A percentile compares a stretch with the other conserved stretches of the same genome.
These are phyloP conservation scores for Cladosporium sp. DNA, from an alignment of 2,329 filamentous ascomycete species.

Conservation along the genomic window DNA sequence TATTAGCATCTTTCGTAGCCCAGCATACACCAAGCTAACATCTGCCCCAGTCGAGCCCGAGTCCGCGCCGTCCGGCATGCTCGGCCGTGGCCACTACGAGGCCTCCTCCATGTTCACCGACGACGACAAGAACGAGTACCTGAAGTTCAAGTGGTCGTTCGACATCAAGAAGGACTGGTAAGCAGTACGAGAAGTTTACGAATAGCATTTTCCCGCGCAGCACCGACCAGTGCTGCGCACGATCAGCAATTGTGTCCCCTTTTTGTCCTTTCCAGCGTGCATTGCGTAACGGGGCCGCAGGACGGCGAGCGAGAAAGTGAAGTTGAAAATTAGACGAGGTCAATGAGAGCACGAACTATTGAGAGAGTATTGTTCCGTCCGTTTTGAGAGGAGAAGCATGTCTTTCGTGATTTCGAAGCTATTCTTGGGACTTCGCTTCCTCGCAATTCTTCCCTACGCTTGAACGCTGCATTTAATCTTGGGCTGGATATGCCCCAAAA, in stretches of 20 bases:
- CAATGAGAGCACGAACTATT: slow-evolving; percentile 5
- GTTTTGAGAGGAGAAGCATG: background rate
- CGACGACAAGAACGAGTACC: slow-evolving; percentile 87
- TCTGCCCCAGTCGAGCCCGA: slow-evolving; percentile 73
- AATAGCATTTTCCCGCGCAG: slow-evolving; percentile 1
- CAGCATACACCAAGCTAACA: background rate
- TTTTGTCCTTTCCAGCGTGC: background rate
- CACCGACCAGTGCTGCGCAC: background rate
- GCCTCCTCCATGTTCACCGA: slow-evolving; percentile 90
- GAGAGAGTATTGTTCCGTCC: background rate
- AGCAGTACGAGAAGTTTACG: slow-evolving; percentile 17
- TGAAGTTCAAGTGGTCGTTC: slow-evolving; percentile 94
- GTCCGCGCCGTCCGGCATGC: slow-evolving; percentile 87
- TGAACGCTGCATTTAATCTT: slow-evolving; percentile 26
- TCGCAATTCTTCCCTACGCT: slow-evolving; percentile 25
- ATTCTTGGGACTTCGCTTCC: background rate
- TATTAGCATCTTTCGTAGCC: no score
- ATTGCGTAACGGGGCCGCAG: background rate
- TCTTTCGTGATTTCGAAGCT: background rate
- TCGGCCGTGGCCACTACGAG: slow-evolving; percentile 87
- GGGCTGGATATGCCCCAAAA: background rate
- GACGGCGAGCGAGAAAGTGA: slow-evolving; percentile 1
- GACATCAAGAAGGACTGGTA: slow-evolving; percentile 97
- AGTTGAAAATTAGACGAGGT: background rate
- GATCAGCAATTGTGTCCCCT: background rate